Conservation (phyloP, 306 rosid genomes). For the Dicorynia guianensis region DNA sequence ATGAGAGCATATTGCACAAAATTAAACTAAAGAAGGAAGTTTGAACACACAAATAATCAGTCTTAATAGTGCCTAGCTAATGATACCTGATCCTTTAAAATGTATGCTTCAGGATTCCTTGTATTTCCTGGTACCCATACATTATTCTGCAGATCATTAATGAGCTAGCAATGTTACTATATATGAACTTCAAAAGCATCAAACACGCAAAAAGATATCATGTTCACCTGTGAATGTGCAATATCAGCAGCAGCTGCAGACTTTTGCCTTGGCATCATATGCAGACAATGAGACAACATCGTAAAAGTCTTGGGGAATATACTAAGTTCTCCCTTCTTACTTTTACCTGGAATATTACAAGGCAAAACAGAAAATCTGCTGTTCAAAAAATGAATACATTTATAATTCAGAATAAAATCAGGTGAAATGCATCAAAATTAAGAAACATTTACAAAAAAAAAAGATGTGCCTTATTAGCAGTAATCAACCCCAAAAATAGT, state of each 20-base stretch:
- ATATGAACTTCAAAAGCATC: constrained; percentile 22
- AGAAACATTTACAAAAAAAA: not conserved
- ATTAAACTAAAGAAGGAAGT: not conserved
- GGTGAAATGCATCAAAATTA: not conserved
- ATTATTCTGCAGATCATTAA: constrained; percentile 53
- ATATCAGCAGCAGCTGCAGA: constrained; percentile 62
- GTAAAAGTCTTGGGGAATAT: constrained; percentile 73
- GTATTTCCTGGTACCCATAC: constrained; percentile 79
- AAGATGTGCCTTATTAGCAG: not conserved
- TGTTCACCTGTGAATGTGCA: constrained; percentile 66
- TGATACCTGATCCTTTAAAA: constrained; percentile 61
- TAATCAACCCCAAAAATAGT: constrained; percentile 16
- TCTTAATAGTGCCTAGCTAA: not conserved
- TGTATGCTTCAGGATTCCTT: constrained; percentile 84
- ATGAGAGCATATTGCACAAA: not conserved
- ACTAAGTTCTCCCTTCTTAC: constrained; percentile 90
- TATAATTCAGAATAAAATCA: constrained; percentile 1
- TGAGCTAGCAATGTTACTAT: constrained; percentile 9
- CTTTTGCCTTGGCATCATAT: constrained; percentile 90
- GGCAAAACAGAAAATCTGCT: not conserved
- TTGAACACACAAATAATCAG: not conserved
- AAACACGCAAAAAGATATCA: not conserved
- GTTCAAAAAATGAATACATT: not conserved
- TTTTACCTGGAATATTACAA: constrained; percentile 64
- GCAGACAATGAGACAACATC: constrained; percentile 79